Base-by-base conservation (phyloP, 371 early-diverging fungal species). In the Haplosporangium sp. region DNA sequence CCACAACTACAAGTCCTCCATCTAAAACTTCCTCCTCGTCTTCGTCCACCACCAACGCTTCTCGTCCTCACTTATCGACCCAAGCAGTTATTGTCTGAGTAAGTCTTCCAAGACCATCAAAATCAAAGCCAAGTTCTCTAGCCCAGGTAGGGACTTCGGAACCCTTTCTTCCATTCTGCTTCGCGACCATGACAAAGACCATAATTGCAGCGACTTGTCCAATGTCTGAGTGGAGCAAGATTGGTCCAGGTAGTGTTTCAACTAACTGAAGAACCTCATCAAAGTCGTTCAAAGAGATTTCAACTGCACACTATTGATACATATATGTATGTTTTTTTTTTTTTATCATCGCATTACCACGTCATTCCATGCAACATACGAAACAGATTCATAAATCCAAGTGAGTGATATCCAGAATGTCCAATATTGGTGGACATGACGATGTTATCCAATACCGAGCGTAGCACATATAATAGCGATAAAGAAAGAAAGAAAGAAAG, bases 141-240 rank as follows among this genome's bases (percentile, higher is more conserved):
- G 79, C 79, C 79, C 79, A 79, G 11, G 17, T 65, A 27, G 79
- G 57, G 19, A 79, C 74, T 52, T 79, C 79, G 7, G 67, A 58
- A 4, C 74, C 79, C 45, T 70, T 66, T 27, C 79, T 67, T 1
- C 13, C 56, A 52, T 79, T 73, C 53, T 74, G 79, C 48, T 79
- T 79, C 19, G 79, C 79, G n/a, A 79, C 71, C 68, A 70, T 74
- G 4, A 63, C 62, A 67, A 79, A 79, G 38, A 79, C 79, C 74
- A 79, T 74, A 59, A 79, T 67, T 7, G 79, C 79, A 2, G 79
- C 79, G 4, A 71, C 67, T 37, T 79, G 79, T 7, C 74, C 79
- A 65, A 79, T 79, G 10, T 79, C 79, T 17, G 79, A 79, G 42
- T 79, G 79, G 44, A 79, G 58, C 69, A 79, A 40, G 56, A 79